Evolutionary conservation across 257 asterid species (phyloP), one percentile per base, ranked within the genome.

Genomic region (Plantago ovata): DNA sequence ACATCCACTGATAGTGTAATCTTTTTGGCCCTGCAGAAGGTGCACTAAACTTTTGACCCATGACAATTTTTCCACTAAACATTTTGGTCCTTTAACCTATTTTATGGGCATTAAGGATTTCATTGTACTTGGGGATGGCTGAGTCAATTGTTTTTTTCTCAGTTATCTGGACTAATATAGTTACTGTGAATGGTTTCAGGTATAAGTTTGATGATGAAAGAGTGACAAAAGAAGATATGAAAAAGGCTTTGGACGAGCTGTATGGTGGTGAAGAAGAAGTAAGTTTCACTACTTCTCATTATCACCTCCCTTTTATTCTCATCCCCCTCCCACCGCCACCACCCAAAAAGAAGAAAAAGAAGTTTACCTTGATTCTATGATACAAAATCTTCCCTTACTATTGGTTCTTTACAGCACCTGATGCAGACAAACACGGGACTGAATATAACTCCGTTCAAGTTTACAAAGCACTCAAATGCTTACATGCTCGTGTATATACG

Each of bases 161-260:
- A 28, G 36, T 28, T 28, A 28, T 28, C 36, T 28, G 4, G 36
- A 28, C 36, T 3, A 0, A 6, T 28, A 28, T 8, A 62, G 24
- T 48, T 16, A 44, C 67, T 33, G 56, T 61, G 43, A 51, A 61
- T 64, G 75, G 61, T 6, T 65, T 60, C 72, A 82, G 89, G 89
- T 79, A 67, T 69, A 82, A 70, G 65, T 82, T 82, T 76, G 89
- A 79, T 68, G 84, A 82, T 70, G 89, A 82, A 58, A 74, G 81
- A 58, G 89, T 82, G 51, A 74, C 85, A 46, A 79, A 79, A 66
- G 89, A 74, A 63, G 84, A 82, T 67, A 72, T 70, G 72, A 72
- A 77, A 42, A 77, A 68, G 63, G 78, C 85, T 18, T 43, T 79
- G 53, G 86, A 79, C 53, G 86, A 79, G 82, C 69, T 74, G 66